Evolutionary conservation across 2,329 filamentous ascomycete species (phyloP).

Genomic region (Fusarium pseudonygamai): DNA sequence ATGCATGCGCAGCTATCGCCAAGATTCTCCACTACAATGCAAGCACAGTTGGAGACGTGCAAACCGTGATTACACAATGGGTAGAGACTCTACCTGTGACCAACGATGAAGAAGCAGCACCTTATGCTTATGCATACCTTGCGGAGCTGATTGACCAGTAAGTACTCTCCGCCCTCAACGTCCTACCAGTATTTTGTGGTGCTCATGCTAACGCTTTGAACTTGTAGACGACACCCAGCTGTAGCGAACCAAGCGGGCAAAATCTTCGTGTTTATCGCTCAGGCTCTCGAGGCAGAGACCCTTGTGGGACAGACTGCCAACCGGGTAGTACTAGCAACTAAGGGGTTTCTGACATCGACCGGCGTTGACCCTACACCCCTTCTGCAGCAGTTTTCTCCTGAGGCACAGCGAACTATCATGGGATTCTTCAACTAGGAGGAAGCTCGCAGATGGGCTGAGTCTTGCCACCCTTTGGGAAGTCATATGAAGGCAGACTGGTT

Average conservation of each 20-base stretch:
- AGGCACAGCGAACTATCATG: conserved; percentile 83
- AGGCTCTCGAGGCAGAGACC: conserved; percentile 90
- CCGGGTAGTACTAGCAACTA: conserved; percentile 80
- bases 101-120: conserved; percentile 96
- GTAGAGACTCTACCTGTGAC: conserved; percentile 88
- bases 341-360: conserved; percentile 77
- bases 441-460: background rate
- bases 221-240: conserved; percentile 79
- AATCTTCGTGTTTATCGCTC: conserved; percentile 84
- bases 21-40: conserved; percentile 95
- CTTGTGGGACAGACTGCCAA: conserved; percentile 84
- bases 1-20: conserved; percentile 94
- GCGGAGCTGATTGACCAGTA: conserved; percentile 94
- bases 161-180: conserved; percentile 53
- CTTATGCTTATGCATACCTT: conserved; percentile 93
- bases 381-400: conserved; percentile 77
- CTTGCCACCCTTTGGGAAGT: background rate
- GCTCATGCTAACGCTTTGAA: conserved; percentile 40
- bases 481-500: background rate
- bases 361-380: conserved; percentile 80
- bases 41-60: conserved; percentile 76
- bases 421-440: conserved; percentile 74
- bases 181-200: background rate
- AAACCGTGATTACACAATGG: conserved; percentile 85
- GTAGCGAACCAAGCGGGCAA: conserved; percentile 81